Conservation (phyloP, 768 basidiomycete species). For the Cantharellus cinnabarinus region DNA sequence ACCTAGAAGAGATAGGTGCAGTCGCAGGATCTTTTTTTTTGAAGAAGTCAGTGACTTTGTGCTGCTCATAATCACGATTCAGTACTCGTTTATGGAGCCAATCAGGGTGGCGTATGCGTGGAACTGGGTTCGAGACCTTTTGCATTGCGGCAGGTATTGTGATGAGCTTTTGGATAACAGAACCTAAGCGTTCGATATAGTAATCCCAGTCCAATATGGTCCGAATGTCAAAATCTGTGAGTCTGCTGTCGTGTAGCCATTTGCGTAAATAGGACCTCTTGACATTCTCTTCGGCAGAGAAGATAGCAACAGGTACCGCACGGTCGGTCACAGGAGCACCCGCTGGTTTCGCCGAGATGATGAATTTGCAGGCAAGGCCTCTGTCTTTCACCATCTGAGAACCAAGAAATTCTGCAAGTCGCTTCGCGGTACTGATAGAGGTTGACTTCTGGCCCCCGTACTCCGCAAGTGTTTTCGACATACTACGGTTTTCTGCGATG, state of each 20-base stretch:
- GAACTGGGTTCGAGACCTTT: slow-evolving; percentile 89
- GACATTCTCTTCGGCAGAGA: slow-evolving; percentile 82
- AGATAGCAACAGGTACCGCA: slow-evolving; percentile 92
- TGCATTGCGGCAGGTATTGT: slow-evolving; percentile 99
- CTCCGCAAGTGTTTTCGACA: slow-evolving; percentile 91
- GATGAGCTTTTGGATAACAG: slow-evolving; percentile 96
- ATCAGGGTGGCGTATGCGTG: slow-evolving; percentile 88
- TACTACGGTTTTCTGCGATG: slow-evolving; percentile 95
- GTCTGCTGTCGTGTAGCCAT: slow-evolving; percentile 87
- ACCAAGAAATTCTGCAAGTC: slow-evolving; percentile 91
- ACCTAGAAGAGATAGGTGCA: no score
- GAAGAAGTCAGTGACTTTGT: slow-evolving; percentile 95
- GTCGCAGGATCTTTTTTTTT: slow-evolving; percentile 16
- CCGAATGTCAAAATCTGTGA: slow-evolving; percentile 75
- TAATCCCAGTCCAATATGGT: slow-evolving; percentile 96
- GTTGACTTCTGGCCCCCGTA: slow-evolving; percentile 96
- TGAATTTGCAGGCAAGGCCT: slow-evolving; percentile 94
- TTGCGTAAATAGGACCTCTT: slow-evolving; percentile 81
- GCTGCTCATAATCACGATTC: slow-evolving; percentile 94
- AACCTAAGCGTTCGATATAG: slow-evolving; percentile 92
- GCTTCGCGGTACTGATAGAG: slow-evolving; percentile 86
- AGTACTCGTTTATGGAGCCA: slow-evolving; percentile 86
- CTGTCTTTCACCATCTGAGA: slow-evolving; percentile 99
- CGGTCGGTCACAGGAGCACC: slow-evolving; percentile 95
- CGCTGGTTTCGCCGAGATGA: slow-evolving; percentile 83